These are phyloP conservation scores for Bryum argenteum DNA, from an alignment of 225 moss, liverwort and hornwort species.

Conservation along the genomic window DNA sequence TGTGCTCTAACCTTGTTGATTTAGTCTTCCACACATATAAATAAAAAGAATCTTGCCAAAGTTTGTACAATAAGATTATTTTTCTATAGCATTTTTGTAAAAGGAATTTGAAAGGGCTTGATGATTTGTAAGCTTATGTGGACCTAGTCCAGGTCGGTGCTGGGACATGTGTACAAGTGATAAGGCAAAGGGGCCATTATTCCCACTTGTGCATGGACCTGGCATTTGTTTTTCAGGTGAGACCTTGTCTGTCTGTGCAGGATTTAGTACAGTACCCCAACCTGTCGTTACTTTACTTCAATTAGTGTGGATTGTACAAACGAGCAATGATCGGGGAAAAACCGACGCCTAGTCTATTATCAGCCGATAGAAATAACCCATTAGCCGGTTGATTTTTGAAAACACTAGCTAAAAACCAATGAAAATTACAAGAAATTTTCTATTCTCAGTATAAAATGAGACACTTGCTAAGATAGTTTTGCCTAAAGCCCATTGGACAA, in stretches of 20 bases:
- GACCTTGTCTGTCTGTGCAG: not conserved
- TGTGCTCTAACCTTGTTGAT: conserved; percentile 24
- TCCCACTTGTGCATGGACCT: conserved; percentile 29
- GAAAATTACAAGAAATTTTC: no score
- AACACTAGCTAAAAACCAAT: no score
- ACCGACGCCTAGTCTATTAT: no score
- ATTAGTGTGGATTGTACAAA: no score
- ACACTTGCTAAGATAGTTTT: no score
- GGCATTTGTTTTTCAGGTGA: conserved; percentile 8
- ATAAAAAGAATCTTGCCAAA: not conserved
- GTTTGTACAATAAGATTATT: not conserved
- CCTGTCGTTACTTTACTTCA: not conserved
- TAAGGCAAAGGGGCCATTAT: conserved; percentile 15
- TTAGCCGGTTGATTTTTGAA: no score
- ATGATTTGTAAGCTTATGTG: not conserved
- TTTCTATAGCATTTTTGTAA: not conserved
- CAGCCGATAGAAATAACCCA: no score
- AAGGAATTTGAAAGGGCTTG: not conserved
- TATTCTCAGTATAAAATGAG: no score
- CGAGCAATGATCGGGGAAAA: no score
- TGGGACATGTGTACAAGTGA: conserved; percentile 21
- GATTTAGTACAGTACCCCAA: not conserved
- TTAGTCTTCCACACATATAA: conserved; percentile 5
- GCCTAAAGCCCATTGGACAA: no score
- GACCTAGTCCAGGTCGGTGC: conserved; percentile 41